These are phyloP conservation scores for Parsonsia alboflavescens DNA, from an alignment of 257 asterid species.

Conservation along the genomic window DNA sequence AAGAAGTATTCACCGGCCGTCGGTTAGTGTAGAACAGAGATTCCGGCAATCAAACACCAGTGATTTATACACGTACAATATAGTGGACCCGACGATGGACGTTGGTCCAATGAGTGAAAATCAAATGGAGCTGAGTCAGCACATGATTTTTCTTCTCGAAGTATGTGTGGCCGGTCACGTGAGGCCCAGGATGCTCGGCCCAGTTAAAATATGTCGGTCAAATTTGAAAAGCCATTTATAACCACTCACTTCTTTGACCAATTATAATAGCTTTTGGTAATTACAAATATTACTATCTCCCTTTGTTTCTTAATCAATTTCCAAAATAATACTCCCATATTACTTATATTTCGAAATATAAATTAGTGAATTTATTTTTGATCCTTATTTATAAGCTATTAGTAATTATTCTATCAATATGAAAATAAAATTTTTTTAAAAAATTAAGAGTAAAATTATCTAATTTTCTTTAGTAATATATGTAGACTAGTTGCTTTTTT, in stretches of 20 bases:
- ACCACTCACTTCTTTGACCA: slow-evolving; percentile 44
- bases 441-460: too few relatives aligned
- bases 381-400: too few relatives aligned
- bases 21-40: slow-evolving; percentile 20
- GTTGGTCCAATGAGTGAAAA: slow-evolving; percentile 60
- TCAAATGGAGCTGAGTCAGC: slow-evolving; percentile 43
- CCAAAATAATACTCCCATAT: too few relatives aligned
- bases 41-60: slow-evolving; percentile 34
- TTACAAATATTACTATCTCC: background rate
- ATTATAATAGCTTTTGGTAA: slow-evolving; percentile 6
- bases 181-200: slow-evolving; percentile 81
- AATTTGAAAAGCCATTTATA: slow-evolving; percentile 27
- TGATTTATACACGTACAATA: slow-evolving; percentile 33
- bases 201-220: slow-evolving; percentile 49
- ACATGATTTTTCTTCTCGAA: slow-evolving; percentile 38
- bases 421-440: too few relatives aligned
- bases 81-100: slow-evolving; percentile 24
- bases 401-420: too few relatives aligned
- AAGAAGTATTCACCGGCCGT: slow-evolving; percentile 13
- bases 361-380: too few relatives aligned
- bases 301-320: too few relatives aligned
- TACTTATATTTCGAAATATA: too few relatives aligned
- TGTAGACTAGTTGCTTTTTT: too few relatives aligned
- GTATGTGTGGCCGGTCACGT: slow-evolving; percentile 70
- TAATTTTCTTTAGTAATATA: too few relatives aligned